Percentiles rank a stretch among this genome's conserved stretches.
These are phyloP conservation scores for Boletellus deceptivus DNA, from an alignment of 1,284 basidiomycete species.

Conservation along the genomic window DNA sequence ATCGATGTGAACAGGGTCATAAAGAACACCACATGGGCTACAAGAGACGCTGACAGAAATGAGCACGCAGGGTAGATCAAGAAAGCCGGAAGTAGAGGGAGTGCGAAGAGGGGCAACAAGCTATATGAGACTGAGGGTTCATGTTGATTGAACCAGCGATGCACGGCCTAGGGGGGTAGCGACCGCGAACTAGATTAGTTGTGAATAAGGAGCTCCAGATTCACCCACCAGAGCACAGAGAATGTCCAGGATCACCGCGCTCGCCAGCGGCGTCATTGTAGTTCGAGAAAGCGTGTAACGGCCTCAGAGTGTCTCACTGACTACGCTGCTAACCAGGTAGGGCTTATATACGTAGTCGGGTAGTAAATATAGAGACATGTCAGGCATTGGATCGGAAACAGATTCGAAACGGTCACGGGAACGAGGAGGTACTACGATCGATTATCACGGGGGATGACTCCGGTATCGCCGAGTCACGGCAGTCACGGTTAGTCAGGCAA, in stretches of 20 bases:
- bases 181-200: not conserved
- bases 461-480: too few relatives aligned
- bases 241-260: conserved; percentile 14
- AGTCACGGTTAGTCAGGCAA: too few relatives aligned
- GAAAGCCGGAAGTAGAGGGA: conserved; percentile 15
- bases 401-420: too few relatives aligned
- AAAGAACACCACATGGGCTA: conserved; percentile 19
- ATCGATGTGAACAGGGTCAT: conserved; percentile 23
- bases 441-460: too few relatives aligned
- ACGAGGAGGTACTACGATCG: too few relatives aligned
- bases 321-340: too few relatives aligned
- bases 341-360: too few relatives aligned
- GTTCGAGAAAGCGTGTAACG: not conserved
- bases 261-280: conserved; percentile 3
- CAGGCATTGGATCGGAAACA: too few relatives aligned
- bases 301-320: too few relatives aligned
- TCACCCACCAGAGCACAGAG: conserved; percentile 21
- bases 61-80: conserved; percentile 13
- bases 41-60: conserved; percentile 3
- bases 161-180: conserved; percentile 8
- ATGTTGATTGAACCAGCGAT: conserved; percentile 18
- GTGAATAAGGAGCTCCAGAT: too few relatives aligned
- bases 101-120: conserved; percentile 11
- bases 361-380: too few relatives aligned
- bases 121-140: conserved; percentile 19